These are phyloP conservation scores for Backusella circina DNA, from an alignment of 192 early-diverging fungal species.

Conservation along the genomic window DNA sequence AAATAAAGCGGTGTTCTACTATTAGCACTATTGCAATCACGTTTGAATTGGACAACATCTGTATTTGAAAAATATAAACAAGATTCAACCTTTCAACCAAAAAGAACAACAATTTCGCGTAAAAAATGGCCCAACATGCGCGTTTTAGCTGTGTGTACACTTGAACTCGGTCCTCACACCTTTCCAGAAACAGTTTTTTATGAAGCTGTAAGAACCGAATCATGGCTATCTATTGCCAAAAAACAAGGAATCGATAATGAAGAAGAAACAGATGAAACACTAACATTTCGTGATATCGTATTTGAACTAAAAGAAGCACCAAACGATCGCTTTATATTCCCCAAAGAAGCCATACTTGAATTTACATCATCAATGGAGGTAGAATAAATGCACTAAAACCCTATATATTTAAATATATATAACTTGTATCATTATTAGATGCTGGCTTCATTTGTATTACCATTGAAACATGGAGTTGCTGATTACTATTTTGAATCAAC, in stretches of 20 bases:
- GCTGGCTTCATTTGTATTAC: constrained; percentile 28
- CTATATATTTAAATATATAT: background rate
- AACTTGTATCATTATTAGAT: constrained; percentile 11
- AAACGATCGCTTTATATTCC: constrained; percentile 47
- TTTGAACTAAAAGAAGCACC: constrained; percentile 57
- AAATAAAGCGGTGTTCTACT: constrained; percentile 32
- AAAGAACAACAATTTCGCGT: constrained; percentile 10
- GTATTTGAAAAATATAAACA: constrained; percentile 33
- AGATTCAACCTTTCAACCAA: constrained; percentile 27
- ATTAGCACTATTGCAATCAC: constrained; percentile 38
- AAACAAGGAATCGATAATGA: constrained; percentile 1
- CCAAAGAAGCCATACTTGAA: constrained; percentile 52
- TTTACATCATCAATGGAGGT: constrained; percentile 19
- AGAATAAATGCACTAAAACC: background rate
- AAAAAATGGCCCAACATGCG: constrained; percentile 32
- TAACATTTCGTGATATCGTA: constrained; percentile 35
- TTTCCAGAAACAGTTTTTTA: constrained; percentile 48
- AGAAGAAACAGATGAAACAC: background rate
- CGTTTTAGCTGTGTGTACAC: constrained; percentile 33
- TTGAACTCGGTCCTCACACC: constrained; percentile 55
- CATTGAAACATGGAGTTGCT: background rate
- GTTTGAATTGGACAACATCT: constrained; percentile 31
- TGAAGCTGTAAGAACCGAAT: constrained; percentile 18
- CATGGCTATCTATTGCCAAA: constrained; percentile 14
- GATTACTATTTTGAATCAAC: constrained; percentile 19